Percentiles rank a stretch among this genome's conserved stretches.
Evolutionary conservation across 2,329 filamentous ascomycete species (phyloP).

Genomic region (Sphaerulina populicola): DNA sequence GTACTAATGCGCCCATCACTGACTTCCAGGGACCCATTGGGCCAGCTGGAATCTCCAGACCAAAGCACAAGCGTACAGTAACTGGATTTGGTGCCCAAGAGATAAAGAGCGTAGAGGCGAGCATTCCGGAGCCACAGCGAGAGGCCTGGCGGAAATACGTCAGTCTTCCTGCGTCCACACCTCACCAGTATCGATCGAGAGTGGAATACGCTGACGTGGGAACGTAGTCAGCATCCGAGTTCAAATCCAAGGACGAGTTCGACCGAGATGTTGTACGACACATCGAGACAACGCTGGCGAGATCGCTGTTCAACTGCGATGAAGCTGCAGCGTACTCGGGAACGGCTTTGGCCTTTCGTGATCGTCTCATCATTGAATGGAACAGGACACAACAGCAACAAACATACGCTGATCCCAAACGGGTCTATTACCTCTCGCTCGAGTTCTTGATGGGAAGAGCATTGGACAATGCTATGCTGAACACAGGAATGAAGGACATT

Average conservation of each 20-base stretch:
- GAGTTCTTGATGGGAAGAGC: conserved; percentile 97
- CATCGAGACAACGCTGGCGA: conserved; percentile 90
- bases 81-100: conserved; percentile 86
- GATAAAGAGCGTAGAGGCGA: conserved; percentile 88
- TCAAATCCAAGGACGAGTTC: conserved; percentile 74
- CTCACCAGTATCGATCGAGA: neutral
- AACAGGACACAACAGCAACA: conserved; percentile 97
- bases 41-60: conserved; percentile 71
- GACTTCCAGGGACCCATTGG: conserved; percentile 79
- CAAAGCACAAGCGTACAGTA: conserved; percentile 95
- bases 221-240: conserved; percentile 54
- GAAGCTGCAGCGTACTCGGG: conserved; percentile 86
- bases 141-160: conserved; percentile 62
- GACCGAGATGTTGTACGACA: conserved; percentile 77
- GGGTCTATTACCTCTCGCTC: conserved; percentile 92
- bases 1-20: conserved; percentile 70
- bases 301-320: conserved; percentile 97
- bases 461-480: conserved; percentile 97
- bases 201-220: conserved; percentile 11
- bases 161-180: conserved; percentile 26
- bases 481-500: conserved; percentile 76
- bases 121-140: conserved; percentile 79
- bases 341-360: conserved; percentile 82
- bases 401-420: conserved; percentile 81
- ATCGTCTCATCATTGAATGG: conserved; percentile 90